These are phyloP conservation scores for Boletus smithii DNA, from an alignment of 1,284 basidiomycete species.

Conservation along the genomic window DNA sequence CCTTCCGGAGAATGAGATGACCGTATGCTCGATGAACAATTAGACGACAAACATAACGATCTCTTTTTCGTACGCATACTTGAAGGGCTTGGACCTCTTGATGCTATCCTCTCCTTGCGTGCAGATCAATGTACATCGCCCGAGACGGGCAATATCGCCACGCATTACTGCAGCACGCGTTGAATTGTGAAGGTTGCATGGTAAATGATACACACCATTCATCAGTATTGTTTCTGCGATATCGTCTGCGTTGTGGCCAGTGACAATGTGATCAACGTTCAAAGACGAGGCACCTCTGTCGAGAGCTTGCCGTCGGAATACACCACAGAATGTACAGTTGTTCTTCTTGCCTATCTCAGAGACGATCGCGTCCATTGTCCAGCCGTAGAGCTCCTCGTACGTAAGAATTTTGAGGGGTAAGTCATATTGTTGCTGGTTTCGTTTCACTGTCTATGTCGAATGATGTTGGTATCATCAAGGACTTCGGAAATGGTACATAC, in stretches of 20 bases:
- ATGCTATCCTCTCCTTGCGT: slow-evolving; percentile 94
- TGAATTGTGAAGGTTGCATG: not conserved
- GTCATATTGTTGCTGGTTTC: slow-evolving; percentile 93
- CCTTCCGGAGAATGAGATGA: slow-evolving; percentile 43
- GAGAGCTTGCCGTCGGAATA: slow-evolving; percentile 93
- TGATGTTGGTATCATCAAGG: slow-evolving; percentile 6
- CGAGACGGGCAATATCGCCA: slow-evolving; percentile 92
- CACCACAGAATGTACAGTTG: slow-evolving; percentile 99
- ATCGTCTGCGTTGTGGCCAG: slow-evolving; percentile 98
- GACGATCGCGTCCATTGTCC: slow-evolving; percentile 99
- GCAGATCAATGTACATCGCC: slow-evolving; percentile 91
- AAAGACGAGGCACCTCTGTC: slow-evolving; percentile 91
- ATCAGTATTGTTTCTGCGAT: slow-evolving; percentile 98
- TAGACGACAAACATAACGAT: slow-evolving; percentile 82
- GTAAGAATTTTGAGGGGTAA: slow-evolving; percentile 95
- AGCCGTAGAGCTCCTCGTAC: slow-evolving; percentile 96
- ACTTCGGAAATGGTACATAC: slow-evolving; percentile 20
- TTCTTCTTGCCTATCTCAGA: slow-evolving; percentile 94
- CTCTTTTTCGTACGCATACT: slow-evolving; percentile 99
- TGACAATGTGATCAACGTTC: slow-evolving; percentile 96
- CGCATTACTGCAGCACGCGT: slow-evolving; percentile 74
- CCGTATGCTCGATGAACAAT: not conserved
- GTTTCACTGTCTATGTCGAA: slow-evolving; percentile 84
- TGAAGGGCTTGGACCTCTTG: slow-evolving; percentile 96
- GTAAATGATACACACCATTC: slow-evolving; percentile 73